Percentiles rank a stretch among this genome's conserved stretches.
Evolutionary conservation across 2,329 filamentous ascomycete genomes (phyloP).

Genomic region (Pochonia chlamydosporia): DNA sequence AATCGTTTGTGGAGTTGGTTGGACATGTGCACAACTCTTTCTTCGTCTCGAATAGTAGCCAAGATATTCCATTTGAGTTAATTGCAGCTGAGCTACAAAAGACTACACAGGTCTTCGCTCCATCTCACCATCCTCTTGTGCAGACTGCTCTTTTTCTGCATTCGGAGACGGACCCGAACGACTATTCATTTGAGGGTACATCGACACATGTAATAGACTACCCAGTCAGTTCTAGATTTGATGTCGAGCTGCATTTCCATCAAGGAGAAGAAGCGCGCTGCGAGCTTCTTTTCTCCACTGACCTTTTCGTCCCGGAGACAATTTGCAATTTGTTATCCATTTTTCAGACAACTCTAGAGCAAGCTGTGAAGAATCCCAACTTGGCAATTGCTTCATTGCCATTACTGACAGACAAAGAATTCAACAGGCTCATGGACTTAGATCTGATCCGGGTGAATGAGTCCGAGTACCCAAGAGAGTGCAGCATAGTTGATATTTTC

Average conservation of each 20-base stretch:
- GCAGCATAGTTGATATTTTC: constrained; percentile 2
- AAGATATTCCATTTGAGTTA: neutral
- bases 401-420: neutral
- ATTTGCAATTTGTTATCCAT: neutral
- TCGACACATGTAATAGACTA: neutral
- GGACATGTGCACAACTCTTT: neutral
- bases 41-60: neutral
- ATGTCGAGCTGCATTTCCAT: constrained; percentile 1
- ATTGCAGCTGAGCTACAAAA: neutral
- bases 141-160: neutral
- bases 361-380: neutral
- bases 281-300: neutral
- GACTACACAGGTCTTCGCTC: neutral
- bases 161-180: neutral
- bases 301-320: neutral
- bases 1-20: neutral
- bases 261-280: neutral
- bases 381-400: neutral
- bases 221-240: neutral
- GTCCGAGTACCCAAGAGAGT: constrained; percentile 1
- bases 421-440: neutral
- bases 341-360: neutral
- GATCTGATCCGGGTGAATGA: neutral
- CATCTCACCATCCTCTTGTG: neutral
- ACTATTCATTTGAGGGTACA: neutral